Evolutionary conservation across 371 early-diverging fungal genomes (phyloP), one percentile per base, ranked within the genome.

Genomic region (Modicella reniformis): DNA sequence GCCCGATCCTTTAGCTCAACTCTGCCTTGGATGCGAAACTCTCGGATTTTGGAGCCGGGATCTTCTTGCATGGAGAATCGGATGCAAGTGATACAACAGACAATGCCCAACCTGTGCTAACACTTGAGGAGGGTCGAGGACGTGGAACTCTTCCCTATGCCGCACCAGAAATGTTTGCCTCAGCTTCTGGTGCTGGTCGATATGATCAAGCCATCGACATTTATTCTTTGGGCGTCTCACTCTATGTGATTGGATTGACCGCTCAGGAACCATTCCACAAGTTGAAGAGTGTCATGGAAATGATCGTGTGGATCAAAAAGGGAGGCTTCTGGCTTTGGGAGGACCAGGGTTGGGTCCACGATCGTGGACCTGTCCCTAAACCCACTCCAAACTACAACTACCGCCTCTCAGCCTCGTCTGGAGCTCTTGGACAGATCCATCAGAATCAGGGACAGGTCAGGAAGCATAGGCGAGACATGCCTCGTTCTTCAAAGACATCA

Each of bases 191-290:
- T n/a, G 63, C 55, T 12, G 59, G 48, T 23, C 62, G 63, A 29
- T 88, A 88, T 77, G 72, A 75, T 33, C 82, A 81, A 62, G 74
- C 84, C 37, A 81, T 89, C 41, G 95, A 94, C 72, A 81, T 94
- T 0, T 94, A 91, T 70, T 89, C 91, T n/a, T 73, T 91, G 9
- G 95, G 95, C 13, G 91, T 90, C 21, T 90, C 94, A 9, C 83
- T 96, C 15, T 95, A 88, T 72, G 86, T 92, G 28, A 80, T 93
- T 65, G 87, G 87, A 53, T 80, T 92, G 57, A 86, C 90, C 44
- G 92, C 88, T 0, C 72, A 69, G 19, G 89, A 90, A 58, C 94
- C 94, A 2, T 94, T 90, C 67, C 67, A 81, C 41, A 72, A 80
- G 19, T 70, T 85, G 25, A 83, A 80, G 60, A 86, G 81, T 56